Percentiles rank a stretch among this genome's conserved stretches.
Evolutionary conservation across 2,329 filamentous ascomycete species (phyloP).

Genomic region (Sporothrix schenckii): DNA sequence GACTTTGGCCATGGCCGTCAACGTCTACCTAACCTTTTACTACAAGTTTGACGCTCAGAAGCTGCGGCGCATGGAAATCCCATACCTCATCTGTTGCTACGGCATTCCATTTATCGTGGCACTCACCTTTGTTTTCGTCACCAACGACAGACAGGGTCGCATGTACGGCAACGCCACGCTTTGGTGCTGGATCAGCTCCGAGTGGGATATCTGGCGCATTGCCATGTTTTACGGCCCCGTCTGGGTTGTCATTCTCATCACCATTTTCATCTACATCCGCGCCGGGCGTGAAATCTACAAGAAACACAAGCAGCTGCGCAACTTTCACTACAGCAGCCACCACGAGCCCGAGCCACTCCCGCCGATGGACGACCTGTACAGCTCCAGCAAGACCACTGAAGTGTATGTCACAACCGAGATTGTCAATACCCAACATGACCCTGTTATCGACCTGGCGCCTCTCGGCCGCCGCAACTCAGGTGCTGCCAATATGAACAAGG

Average conservation of each 20-base stretch:
- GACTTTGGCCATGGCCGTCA: conserved; percentile 81
- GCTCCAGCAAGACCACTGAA: conserved; percentile 61
- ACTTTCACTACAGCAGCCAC: conserved; percentile 58
- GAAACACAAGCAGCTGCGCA: conserved; percentile 64
- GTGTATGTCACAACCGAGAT: conserved; percentile 64
- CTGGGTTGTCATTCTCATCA: conserved; percentile 65
- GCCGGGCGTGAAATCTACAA: conserved; percentile 69
- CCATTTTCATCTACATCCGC: conserved; percentile 66
- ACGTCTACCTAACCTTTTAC: conserved; percentile 82
- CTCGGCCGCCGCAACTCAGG: conserved; percentile 40
- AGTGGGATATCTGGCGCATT: conserved; percentile 73
- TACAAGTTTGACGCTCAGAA: conserved; percentile 67
- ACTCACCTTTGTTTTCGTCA: conserved; percentile 67
- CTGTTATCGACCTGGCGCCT: conserved; percentile 43
- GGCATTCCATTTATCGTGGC: conserved; percentile 72
- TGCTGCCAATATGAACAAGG: neutral
- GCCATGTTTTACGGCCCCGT: conserved; percentile 73
- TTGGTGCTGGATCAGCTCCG: conserved; percentile 76
- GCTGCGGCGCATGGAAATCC: conserved; percentile 69
- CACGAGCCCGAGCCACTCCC: conserved; percentile 48
- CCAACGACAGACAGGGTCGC: conserved; percentile 49
- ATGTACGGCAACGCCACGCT: conserved; percentile 75
- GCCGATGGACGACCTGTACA: conserved; percentile 50
- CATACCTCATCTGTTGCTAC: conserved; percentile 71
- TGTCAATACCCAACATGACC: conserved; percentile 32